Base-by-base conservation (phyloP, 2,329 filamentous ascomycete species). In the Fusarium aywerte region DNA sequence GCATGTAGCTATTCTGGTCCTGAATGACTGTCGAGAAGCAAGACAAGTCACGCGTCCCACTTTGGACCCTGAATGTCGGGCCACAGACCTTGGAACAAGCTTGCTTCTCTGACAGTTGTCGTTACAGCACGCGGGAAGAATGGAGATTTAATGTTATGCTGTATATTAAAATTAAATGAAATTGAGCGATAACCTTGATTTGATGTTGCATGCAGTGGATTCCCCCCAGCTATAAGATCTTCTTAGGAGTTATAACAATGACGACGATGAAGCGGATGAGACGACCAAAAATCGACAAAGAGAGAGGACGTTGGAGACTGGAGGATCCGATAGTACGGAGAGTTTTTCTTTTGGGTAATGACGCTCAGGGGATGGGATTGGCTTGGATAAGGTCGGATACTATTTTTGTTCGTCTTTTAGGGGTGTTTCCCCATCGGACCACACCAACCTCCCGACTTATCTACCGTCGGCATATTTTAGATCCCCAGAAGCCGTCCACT, bases 331-430 rank as follows among this genome's bases (percentile, higher is more conserved):
- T n/a, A 35, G 33, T 53, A 61, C 54, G 58, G 64, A 39, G 63
- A 52, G 42, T 47, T 52, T 53, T 42, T 55, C 35, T 44, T 50
- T 51, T 42, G 42, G 45, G 47, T 27, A 49, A n/a, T 58, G 36
- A 54, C 32, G 36, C 36, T 42, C 32, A 45, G 38, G 39, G 29
- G 36, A 38, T 38, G 42, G 40, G 36, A 33, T 52, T 20, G 31
- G 35, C 20, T 39, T 67, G 63, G 63, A 53, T 38, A 27, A 16
- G 32, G 23, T 9, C 21, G 33, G 56, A 54, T 68, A 13, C 65
- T 68, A 68, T 68, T 68, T 61, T 61, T 61, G 40, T 43, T 21
- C 27, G 20, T 40, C 25, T 33, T 43, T 62, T 58, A 66, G 44
- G 65, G 39, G 32, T 54, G 38, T 63, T 39, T 58, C 44, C 49